phyloP scores from a whole-genome alignment of 129 eudicot genomes.

The Arctium lappa region DNA sequence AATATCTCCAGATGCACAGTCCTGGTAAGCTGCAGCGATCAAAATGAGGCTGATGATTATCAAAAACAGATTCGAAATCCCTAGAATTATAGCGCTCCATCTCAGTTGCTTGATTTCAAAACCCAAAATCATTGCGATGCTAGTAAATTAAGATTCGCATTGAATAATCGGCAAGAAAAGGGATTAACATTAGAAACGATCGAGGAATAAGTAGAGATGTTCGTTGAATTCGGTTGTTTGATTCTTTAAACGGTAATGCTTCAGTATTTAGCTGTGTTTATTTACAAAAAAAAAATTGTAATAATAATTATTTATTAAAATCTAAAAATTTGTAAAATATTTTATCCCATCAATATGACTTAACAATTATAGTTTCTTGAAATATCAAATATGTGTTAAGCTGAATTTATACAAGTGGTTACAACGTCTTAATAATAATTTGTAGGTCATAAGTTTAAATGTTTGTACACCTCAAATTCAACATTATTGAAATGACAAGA shows the following conservation, averaged over 20 bases:
- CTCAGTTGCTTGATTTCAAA: conserved; percentile 41
- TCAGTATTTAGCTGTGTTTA: background rate
- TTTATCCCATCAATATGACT: no score
- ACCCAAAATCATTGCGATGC: conserved; percentile 18
- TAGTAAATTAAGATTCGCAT: conserved; percentile 11
- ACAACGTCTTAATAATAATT: no score
- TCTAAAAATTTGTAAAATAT: no score
- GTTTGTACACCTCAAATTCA: background rate
- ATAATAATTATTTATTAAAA: no score
- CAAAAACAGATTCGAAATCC: conserved; percentile 32
- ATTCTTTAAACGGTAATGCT: background rate
- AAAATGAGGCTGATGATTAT: conserved; percentile 26
- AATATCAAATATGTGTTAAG: no score
- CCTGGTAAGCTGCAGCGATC: conserved; percentile 11
- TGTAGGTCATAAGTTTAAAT: no score
- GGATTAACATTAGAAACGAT: background rate
- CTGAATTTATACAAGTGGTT: no score
- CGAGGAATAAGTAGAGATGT: background rate
- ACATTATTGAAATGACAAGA: background rate
- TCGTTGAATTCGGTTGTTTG: conserved; percentile 2
- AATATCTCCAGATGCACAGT: conserved; percentile 22
- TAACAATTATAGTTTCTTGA: no score
- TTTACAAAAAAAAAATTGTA: background rate
- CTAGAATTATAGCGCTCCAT: conserved; percentile 40
- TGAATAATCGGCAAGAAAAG: conserved; percentile 8